These are phyloP conservation scores for Myriangium duriaei DNA, from an alignment of 2,329 filamentous ascomycete species.

Conservation along the genomic window DNA sequence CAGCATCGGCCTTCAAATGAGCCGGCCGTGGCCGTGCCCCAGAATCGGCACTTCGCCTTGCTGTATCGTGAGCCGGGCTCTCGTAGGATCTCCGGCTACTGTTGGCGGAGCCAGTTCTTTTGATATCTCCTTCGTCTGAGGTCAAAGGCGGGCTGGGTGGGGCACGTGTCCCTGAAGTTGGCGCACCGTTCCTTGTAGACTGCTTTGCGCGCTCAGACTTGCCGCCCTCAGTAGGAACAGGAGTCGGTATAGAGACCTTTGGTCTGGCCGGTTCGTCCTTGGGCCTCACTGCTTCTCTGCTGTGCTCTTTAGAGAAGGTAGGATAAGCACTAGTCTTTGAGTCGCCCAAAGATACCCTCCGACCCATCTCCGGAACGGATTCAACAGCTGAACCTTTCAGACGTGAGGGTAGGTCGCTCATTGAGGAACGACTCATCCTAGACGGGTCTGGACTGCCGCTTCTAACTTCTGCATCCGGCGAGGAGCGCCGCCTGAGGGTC, in stretches of 20 bases:
- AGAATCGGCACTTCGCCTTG: conserved; percentile 3
- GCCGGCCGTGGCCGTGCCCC: conserved; percentile 4
- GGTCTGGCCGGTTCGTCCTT: conserved; percentile 27
- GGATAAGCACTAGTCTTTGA: conserved; percentile 55
- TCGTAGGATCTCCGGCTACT: conserved; percentile 28
- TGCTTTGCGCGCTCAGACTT: conserved; percentile 18
- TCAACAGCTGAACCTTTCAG: conserved; percentile 20
- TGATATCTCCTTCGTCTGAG: conserved; percentile 30
- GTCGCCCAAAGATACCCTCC: conserved; percentile 25
- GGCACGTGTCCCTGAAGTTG: conserved; percentile 17
- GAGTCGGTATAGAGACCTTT: conserved; percentile 23
- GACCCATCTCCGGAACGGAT: conserved; percentile 35
- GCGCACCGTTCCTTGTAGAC: conserved; percentile 16
- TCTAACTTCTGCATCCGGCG: conserved; percentile 13
- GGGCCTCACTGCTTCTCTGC: conserved; percentile 69
- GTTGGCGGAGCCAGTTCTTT: conserved; percentile 31
- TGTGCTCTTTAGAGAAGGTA: conserved; percentile 77
- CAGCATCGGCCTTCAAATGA: conserved; percentile 1
- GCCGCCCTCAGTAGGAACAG: conserved; percentile 31
- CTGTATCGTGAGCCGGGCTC: conserved; percentile 2
- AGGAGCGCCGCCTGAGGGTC: conserved; percentile 12
- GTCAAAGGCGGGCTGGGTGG: conserved; percentile 39
- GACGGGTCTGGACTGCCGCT: conserved; percentile 11
- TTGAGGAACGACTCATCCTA: conserved; percentile 11
- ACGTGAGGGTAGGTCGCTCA: conserved; percentile 11